Conservation (phyloP, 1,284 basidiomycete genomes). For the Melampsora medusae region DNA sequence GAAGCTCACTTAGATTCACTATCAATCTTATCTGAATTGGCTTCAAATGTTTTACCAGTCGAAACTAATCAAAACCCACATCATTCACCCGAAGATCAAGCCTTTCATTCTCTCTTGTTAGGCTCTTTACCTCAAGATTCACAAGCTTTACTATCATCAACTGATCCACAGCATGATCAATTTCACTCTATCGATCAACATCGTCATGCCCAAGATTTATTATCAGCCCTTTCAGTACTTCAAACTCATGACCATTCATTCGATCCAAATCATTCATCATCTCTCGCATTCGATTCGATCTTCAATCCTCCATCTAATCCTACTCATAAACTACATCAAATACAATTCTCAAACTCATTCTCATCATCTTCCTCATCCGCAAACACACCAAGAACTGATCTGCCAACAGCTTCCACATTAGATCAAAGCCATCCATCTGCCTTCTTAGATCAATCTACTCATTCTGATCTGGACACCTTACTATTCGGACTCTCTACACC, state of each 20-base stretch:
- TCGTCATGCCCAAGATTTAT: conserved; percentile 29
- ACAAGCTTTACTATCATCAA: not conserved
- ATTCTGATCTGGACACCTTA: not conserved
- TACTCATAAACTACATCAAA: conserved; percentile 1
- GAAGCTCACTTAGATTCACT: conserved; percentile 15
- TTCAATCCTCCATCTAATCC: not conserved
- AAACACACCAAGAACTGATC: not conserved
- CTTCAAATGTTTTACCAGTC: not conserved
- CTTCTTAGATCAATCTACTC: conserved; percentile 18
- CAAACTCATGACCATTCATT: not conserved
- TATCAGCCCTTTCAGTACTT: conserved; percentile 28
- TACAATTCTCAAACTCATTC: not conserved
- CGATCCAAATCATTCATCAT: not conserved
- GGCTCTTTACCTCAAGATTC: conserved; percentile 14
- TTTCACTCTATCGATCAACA: conserved; percentile 10
- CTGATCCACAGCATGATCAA: not conserved
- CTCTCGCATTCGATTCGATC: not conserved
- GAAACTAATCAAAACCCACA: not conserved
- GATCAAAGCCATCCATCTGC: not conserved
- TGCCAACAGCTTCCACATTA: not conserved
- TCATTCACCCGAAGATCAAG: conserved; percentile 5
- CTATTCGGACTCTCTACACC: not conserved
- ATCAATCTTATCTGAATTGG: conserved; percentile 25
- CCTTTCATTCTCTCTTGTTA: conserved; percentile 23
- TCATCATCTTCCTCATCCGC: not conserved